Base-by-base conservation (phyloP, 139 green algal species). In the Chlorella vulgaris region DNA sequence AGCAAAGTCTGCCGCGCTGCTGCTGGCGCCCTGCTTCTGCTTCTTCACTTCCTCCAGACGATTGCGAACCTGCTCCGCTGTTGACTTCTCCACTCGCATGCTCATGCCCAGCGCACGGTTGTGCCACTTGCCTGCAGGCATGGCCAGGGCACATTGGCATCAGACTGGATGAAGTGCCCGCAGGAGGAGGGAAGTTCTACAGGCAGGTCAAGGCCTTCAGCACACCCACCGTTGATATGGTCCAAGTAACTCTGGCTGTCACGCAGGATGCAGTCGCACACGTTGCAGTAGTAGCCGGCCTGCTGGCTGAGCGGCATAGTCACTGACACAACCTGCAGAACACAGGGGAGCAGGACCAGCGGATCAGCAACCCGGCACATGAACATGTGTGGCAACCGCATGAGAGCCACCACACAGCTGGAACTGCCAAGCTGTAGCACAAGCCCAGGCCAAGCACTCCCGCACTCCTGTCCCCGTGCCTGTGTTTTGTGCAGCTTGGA, bases 221-320 rank as follows among this genome's bases (percentile, higher is more conserved):
- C 47, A 58, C 47, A 58, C 47, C 26, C 73, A 79, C 73, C 96
- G 80, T 99, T 99, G 86, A 99, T 98, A 89, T 99, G 96, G 86
- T 99, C 96, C 61, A 99, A 84, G 83, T 98, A 99, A 4, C 90
- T 93, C 74, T 91, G 81, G 0, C 92, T 98, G 86, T 99, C 96
- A 7, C 93, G 89, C 73, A 99, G 83, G 28, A 97, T 88, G 86
- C 95, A 99, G 75, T 99, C 94, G 86, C 96, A 99, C 42, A 99
- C 95, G 62, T 87, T 91, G 89, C 96, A 99, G 86, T 96, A 99
- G 89, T 97, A 99, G 35, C 96, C 96, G 2, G 90, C 94, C 85
- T 88, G 84, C 38, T 83, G 70, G 61, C 38, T 81, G 26, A 86
- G 60, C 26, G 63, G 78, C 55, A 78, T 76, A 7, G 78, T 55